Evolutionary conservation across 306 rosid species (phyloP).

Genomic region (Medicago ruthenica): DNA sequence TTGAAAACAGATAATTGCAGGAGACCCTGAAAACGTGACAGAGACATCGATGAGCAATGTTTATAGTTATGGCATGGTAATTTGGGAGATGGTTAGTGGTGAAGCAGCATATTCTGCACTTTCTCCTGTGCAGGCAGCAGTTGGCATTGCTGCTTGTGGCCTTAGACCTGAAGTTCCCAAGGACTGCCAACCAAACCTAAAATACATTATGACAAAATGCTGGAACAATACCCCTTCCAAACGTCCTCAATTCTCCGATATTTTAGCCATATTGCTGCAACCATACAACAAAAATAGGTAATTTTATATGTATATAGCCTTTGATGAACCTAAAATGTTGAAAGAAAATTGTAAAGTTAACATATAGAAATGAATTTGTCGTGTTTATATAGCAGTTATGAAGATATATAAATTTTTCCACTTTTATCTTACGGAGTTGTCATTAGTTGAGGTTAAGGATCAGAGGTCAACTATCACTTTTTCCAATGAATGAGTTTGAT

Average conservation of each 20-base stretch:
- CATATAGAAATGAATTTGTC: constrained; percentile 40
- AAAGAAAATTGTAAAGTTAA: constrained; percentile 42
- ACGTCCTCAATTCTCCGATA: constrained; percentile 89
- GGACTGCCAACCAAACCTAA: constrained; percentile 84
- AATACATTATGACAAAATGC: constrained; percentile 80
- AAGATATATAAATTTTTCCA: constrained; percentile 49
- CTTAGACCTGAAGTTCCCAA: constrained; percentile 95
- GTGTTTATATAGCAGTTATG: constrained; percentile 51
- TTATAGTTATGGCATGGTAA: constrained; percentile 92
- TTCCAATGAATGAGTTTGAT: background rate
- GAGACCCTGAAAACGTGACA: constrained; percentile 89
- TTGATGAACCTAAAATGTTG: constrained; percentile 35
- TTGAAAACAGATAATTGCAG: constrained; percentile 82
- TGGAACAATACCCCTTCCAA: constrained; percentile 93
- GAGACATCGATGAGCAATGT: constrained; percentile 97
- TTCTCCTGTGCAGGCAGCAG: constrained; percentile 98
- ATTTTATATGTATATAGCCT: constrained; percentile 32
- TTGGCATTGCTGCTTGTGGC: constrained; percentile 98
- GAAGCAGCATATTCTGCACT: constrained; percentile 84
- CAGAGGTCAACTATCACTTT: background rate
- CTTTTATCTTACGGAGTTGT: background rate
- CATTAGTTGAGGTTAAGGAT: background rate
- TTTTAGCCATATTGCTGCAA: constrained; percentile 62
- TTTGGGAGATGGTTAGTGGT: constrained; percentile 98
- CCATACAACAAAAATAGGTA: constrained; percentile 64